Evolutionary conservation across 352 stramenopile genomes (phyloP), one percentile per base, ranked within the genome.

Genomic region (Pythium aquatile): DNA sequence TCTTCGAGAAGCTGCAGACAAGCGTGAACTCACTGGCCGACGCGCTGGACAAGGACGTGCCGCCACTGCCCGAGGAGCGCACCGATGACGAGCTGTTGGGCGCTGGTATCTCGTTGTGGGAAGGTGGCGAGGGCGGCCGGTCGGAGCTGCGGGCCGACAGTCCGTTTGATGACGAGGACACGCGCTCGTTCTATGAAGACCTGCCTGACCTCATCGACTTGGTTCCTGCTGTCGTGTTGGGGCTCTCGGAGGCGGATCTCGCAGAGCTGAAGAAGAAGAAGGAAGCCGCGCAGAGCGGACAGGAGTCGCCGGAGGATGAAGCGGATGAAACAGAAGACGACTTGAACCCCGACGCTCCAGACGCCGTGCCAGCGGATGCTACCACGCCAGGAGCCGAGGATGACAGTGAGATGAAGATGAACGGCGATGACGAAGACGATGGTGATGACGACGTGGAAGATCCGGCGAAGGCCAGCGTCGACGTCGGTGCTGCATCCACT

Each of bases 161-260:
- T n/a, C 91, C 96, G 2, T 99, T 98, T 63, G 96, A 98, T 65
- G 96, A 98, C 64, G 94, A 98, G 72, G 95, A 98, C 56, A 98
- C 91, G 37, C 87, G 94, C 3, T 87, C 83, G 5, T 99, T 99
- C 80, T 99, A 99, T 69, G 93, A 98, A 74, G 96, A 99, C 73
- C 70, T 99, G 57, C 96, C 97, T 13, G 93, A 99, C 70, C 76
- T 99, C 32, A 77, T 99, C 9, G 92, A 96, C 46, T 88, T 97
- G 4, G 92, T 99, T 46, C 97, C 97, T 28, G 90, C 94, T 0
- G 93, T 98, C 7, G 90, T 99, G 44, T 81, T 98, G 11, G 94
- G 91, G 9, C 77, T 97, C 5, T 97, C 93, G 29, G 89, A 97
- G 52, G 87, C 77, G 63, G 76, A 98, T 87, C 78, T 86, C 48